Evolutionary conservation across 2,329 filamentous ascomycete species (phyloP), one percentile per base, ranked within the genome.

Genomic region (Mycosphaerella sp.): DNA sequence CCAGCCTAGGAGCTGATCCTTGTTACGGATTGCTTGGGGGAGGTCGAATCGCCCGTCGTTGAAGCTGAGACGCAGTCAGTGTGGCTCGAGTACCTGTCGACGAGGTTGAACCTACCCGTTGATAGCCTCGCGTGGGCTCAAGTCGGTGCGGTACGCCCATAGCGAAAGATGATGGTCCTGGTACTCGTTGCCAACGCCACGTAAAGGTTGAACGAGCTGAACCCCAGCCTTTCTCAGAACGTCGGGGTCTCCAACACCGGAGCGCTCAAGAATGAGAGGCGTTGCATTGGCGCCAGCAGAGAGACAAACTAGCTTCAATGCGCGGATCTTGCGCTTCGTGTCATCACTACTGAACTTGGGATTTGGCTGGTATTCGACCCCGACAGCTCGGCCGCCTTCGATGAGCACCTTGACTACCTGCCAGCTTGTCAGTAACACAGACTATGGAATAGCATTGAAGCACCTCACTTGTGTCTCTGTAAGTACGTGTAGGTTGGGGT

Each of bases 401-500:
- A 62, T 57, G 28, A 60, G 44, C 3, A 62, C 57, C 21, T 74
- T 73, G 1, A 74, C 67, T 1, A 85, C 79, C 49, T 76, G 18
- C n/a, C 2, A 16, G 13, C 34, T 18, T 6, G 43, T 45, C 34
- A 45, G 43, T 32, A 3, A 32, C 28, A 10, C 18, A n/a, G 27
- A 8, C 36, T 27, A 3, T n/a, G 6, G 17, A 21, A 6, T 8
- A 12, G 16, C n/a, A 10, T 25, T 4, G 36, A 37, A 21, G 28
- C 27, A 6, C 35, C 43, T 10, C 21, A 45, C 43, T 28, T 44
- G 77, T 1, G 74, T 73, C 57, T 82, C 73, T 0, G 76, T 70
- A 0, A 85, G 69, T 2, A 85, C 70, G 50, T 84, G 78, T 1
- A 85, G 73, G 50, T 83, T 82, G 0, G 78, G 73, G 41, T 80